phyloP scores from a whole-genome alignment of 2,329 filamentous ascomycete genomes.

The Cucurbitaria berberidis region DNA sequence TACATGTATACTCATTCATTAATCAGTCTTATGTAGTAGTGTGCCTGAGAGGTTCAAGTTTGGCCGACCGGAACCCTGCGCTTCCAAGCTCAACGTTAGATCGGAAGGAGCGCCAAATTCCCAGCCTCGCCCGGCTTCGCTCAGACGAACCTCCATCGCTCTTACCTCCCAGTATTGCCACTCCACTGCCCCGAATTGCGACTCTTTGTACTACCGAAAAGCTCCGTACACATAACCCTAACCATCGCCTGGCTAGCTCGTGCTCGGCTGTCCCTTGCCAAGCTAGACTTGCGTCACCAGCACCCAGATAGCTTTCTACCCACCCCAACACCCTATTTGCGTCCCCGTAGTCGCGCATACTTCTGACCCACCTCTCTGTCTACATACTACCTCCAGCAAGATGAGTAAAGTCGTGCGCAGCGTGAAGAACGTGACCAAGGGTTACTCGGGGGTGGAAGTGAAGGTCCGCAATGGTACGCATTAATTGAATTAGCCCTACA shows the following conservation, averaged over 20 bases:
- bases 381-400: constrained; percentile 30
- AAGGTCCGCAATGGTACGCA: constrained; percentile 69
- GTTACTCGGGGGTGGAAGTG: constrained; percentile 94
- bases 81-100: background rate
- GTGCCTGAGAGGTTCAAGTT: background rate
- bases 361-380: background rate
- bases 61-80: background rate
- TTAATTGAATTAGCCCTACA: constrained; percentile 1
- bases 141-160: constrained; percentile 13
- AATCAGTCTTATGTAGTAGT: background rate
- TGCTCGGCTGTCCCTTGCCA: background rate
- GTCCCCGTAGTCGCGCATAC: constrained; percentile 4
- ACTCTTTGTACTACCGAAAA: background rate
- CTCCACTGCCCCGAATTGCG: constrained; percentile 12
- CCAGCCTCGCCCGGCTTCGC: constrained; percentile 13
- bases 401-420: constrained; percentile 99
- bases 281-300: background rate
- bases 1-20: no score
- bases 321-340: background rate
- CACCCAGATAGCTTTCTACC: background rate
- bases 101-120: constrained; percentile 11
- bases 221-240: constrained; percentile 5
- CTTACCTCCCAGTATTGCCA: constrained; percentile 11
- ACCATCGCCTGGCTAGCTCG: constrained; percentile 5
- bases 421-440: constrained; percentile 99